Evolutionary conservation across 768 basidiomycete genomes (phyloP).

Genomic region (Naematelia aurantialba): DNA sequence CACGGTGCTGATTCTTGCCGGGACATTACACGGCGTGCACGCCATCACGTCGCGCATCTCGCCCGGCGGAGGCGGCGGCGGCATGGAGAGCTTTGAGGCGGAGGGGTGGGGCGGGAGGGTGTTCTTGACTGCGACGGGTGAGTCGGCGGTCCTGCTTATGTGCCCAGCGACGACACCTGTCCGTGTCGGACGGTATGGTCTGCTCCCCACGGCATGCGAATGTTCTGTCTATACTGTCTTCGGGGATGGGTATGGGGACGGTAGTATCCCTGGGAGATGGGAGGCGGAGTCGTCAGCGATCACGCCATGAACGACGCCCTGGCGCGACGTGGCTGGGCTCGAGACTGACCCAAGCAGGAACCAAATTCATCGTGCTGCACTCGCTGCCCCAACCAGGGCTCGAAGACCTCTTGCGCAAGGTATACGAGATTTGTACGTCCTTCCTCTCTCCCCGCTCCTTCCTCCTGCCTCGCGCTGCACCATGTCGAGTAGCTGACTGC

Average conservation of each 20-base stretch:
- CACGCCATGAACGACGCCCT: too few relatives aligned
- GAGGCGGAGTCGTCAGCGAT: too few relatives aligned
- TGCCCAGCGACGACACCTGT: not conserved
- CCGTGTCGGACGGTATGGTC: too few relatives aligned
- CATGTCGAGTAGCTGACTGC: too few relatives aligned
- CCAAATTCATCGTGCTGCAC: conserved; percentile 89
- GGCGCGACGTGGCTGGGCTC: too few relatives aligned
- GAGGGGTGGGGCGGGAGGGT: conserved; percentile 94
- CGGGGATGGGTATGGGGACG: too few relatives aligned
- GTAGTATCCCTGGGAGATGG: too few relatives aligned
- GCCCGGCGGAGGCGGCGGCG: conserved; percentile 54
- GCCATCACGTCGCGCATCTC: conserved; percentile 93
- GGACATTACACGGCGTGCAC: conserved; percentile 94
- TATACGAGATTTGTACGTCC: conserved; percentile 71
- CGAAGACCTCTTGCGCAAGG: conserved; percentile 69
- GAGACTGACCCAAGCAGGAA: too few relatives aligned
- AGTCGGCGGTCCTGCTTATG: conserved; percentile 6
- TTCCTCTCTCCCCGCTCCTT: conserved; percentile 1
- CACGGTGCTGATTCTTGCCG: conserved; percentile 74
- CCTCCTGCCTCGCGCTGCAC: not conserved
- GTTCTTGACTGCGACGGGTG: conserved; percentile 84
- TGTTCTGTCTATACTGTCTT: too few relatives aligned
- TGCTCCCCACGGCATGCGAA: too few relatives aligned
- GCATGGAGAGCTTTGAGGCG: conserved; percentile 86
- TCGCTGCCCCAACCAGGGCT: conserved; percentile 65